Conservation (phyloP, 2,329 filamentous ascomycete genomes). For the Lachnellula hyalina region DNA sequence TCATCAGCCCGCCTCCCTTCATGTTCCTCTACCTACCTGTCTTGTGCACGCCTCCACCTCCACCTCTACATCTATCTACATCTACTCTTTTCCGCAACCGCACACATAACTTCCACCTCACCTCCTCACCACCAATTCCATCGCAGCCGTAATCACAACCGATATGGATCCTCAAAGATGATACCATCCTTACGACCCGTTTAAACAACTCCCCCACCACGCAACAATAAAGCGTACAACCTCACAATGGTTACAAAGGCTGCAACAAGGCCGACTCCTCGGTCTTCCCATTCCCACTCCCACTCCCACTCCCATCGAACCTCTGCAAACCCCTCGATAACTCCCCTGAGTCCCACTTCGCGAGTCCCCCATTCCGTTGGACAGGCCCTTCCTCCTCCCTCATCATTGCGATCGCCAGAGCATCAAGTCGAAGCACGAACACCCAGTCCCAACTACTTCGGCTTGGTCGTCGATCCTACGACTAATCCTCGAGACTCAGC, state of each 20-base stretch:
- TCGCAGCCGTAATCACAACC: neutral
- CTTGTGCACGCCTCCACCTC: too few relatives aligned
- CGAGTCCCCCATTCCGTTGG: constrained; percentile 26
- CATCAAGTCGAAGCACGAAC: constrained; percentile 33
- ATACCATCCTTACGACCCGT: neutral
- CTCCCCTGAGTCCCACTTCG: constrained; percentile 17
- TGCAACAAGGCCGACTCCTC: constrained; percentile 25
- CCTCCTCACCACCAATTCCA: neutral
- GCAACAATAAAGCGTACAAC: constrained; percentile 21
- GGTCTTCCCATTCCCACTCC: constrained; percentile 25
- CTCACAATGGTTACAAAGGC: constrained; percentile 33
- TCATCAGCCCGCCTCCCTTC: too few relatives aligned
- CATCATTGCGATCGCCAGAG: constrained; percentile 23
- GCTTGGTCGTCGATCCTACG: constrained; percentile 60
- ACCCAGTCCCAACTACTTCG: constrained; percentile 83
- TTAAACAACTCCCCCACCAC: neutral
- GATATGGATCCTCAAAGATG: constrained; percentile 10
- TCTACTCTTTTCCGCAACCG: neutral
- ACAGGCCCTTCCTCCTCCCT: constrained; percentile 20
- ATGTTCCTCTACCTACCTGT: too few relatives aligned
- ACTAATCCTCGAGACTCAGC: constrained; percentile 59
- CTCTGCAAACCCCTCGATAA: constrained; percentile 17
- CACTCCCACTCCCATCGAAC: constrained; percentile 20
- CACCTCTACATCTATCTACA: too few relatives aligned
- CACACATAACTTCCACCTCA: neutral